Evolutionary conservation across 202 grass and related monocot species (phyloP).

Genomic region (Digitaria exilis): DNA sequence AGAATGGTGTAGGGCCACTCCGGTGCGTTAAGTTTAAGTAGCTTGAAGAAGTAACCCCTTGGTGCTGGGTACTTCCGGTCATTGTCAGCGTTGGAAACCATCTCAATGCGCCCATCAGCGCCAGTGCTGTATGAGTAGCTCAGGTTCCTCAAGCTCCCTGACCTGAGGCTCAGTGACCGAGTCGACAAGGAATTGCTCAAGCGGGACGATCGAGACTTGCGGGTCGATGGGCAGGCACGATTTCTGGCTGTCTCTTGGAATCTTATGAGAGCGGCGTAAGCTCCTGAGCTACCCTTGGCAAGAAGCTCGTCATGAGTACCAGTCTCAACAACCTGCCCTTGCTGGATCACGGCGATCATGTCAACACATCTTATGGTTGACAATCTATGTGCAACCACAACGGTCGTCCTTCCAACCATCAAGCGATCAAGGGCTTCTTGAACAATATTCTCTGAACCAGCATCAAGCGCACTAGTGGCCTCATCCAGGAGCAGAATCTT

Average conservation of each 20-base stretch:
- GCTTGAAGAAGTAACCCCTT: slow-evolving; percentile 69
- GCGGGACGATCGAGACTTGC: slow-evolving; percentile 59
- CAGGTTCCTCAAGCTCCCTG: slow-evolving; percentile 74
- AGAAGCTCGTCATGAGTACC: slow-evolving; percentile 78
- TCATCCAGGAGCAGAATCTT: slow-evolving; percentile 79
- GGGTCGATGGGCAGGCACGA: slow-evolving; percentile 50
- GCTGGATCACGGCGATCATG: slow-evolving; percentile 75
- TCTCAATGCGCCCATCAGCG: slow-evolving; percentile 73
- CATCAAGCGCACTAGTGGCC: slow-evolving; percentile 75
- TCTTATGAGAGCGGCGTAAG: slow-evolving; percentile 62
- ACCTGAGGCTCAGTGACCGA: slow-evolving; percentile 67
- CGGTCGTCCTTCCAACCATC: slow-evolving; percentile 66
- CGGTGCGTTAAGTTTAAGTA: slow-evolving; percentile 71
- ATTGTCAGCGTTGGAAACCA: slow-evolving; percentile 84
- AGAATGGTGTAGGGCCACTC: slow-evolving; percentile 77
- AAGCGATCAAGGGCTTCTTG: slow-evolving; percentile 78
- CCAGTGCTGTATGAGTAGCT: slow-evolving; percentile 82
- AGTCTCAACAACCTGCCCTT: slow-evolving; percentile 70
- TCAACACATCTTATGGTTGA: slow-evolving; percentile 71
- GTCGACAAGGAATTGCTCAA: slow-evolving; percentile 74
- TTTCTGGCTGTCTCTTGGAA: slow-evolving; percentile 78
- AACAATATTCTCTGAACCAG: slow-evolving; percentile 71
- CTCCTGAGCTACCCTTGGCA: slow-evolving; percentile 59
- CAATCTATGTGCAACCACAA: slow-evolving; percentile 71
- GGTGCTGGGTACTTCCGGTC: slow-evolving; percentile 66